Evolutionary conservation across 768 basidiomycete species (phyloP), one percentile per base, ranked within the genome.

Genomic region (Pleurotus pulmonarius): DNA sequence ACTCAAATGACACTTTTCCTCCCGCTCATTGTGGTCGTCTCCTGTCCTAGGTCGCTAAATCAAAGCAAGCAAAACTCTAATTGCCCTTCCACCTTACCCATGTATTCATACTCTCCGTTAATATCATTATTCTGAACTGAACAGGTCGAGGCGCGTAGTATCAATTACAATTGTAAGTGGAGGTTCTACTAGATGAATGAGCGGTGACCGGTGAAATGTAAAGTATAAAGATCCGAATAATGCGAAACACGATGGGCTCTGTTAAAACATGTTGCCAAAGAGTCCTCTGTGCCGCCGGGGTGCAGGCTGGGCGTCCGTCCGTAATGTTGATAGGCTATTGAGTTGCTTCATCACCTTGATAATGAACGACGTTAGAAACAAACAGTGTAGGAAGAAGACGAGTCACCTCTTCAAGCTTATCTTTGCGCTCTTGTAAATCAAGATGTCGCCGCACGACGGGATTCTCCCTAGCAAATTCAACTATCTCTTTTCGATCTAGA

Each of bases 391-490:
- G 4, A 15, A 29, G 13, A 51, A 39, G 25, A 29, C 26, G 18
- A 24, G n/a, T 59, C 60, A 89, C 92, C 81, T 95, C 92, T 69
- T 98, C 97, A 15, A 98, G 79, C 72, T 98, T 98, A 70, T 99
- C 95, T 65, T 98, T 99, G 41, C 97, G 81, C 56, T 94, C 95
- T 68, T 99, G 97, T 43, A 99, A 73, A 57, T 98, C 95, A 16
- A 99, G 77, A 67, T 99, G 97, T 49, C 78, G 78, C 59, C 87
- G 76, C 56, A 99, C 84, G n/a, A 74, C 73, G 0, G 96, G 97
- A 67, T 99, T 98, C 79, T 99, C 96, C 46, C 92, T 83, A 0
- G 97, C 96, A 72, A 99, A 99, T 58, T 86, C 84, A 29, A 88
- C 74, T 41, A 98, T 94, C 69, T 98, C 94, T 47, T 80, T 82